A percentile compares a stretch with the other conserved stretches of the same genome.
Evolutionary conservation across 2,329 filamentous ascomycete species (phyloP).

Genomic region (Rhinocladiella mackenziei): DNA sequence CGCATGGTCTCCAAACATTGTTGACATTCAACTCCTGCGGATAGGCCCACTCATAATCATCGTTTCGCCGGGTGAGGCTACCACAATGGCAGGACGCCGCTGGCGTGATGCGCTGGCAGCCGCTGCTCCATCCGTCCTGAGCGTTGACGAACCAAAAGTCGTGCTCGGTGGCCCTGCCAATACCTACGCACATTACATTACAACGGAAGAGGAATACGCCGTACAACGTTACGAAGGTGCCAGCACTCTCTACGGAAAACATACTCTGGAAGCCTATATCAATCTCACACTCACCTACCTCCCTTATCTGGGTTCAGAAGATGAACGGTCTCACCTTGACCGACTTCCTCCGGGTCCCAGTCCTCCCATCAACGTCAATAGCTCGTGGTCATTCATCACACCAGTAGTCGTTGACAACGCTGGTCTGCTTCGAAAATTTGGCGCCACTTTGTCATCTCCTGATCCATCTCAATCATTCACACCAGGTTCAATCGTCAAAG

Average conservation of each 20-base stretch:
- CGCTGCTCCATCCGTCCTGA: constrained; percentile 50
- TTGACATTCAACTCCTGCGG: constrained; percentile 80
- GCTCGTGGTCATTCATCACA: constrained; percentile 74
- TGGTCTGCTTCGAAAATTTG: constrained; percentile 65
- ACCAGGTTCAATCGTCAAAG: constrained; percentile 60
- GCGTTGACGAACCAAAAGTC: constrained; percentile 60
- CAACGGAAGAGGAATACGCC: constrained; percentile 73
- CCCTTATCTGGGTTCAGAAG: constrained; percentile 53
- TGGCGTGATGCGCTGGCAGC: constrained; percentile 70
- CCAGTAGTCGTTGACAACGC: constrained; percentile 70
- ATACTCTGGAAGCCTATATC: constrained; percentile 81
- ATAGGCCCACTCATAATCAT: constrained; percentile 82
- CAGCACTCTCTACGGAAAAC: constrained; percentile 79
- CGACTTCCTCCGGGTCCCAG: constrained; percentile 52
- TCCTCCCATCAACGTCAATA: constrained; percentile 73
- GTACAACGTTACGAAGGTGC: constrained; percentile 94
- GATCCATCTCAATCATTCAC: constrained; percentile 54
- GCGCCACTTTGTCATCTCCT: constrained; percentile 56
- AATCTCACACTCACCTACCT: constrained; percentile 75
- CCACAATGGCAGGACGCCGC: constrained; percentile 84
- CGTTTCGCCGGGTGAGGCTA: constrained; percentile 80
- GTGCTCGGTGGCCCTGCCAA: constrained; percentile 87
- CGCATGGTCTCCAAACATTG: constrained; percentile 84
- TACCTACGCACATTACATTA: constrained; percentile 78
- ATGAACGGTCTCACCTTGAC: constrained; percentile 38